Base-by-base conservation (phyloP, 352 stramenopile genomes). In the Phytophthora tentaculata region DNA sequence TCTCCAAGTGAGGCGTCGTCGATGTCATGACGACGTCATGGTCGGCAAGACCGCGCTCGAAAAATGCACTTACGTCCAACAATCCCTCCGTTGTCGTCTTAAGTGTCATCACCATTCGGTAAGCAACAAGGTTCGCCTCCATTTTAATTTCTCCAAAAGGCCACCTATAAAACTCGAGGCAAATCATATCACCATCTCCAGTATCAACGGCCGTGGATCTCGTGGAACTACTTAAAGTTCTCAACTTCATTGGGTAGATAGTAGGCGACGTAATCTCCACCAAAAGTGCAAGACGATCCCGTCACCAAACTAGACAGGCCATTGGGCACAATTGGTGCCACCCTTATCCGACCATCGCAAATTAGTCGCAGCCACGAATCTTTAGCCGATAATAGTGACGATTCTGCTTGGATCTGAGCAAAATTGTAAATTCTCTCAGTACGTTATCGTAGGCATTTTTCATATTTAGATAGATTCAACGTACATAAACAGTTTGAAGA, bases 111-210 rank as follows among this genome's bases (percentile, higher is more conserved):
- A 45, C 39, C 13, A n/a, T 20, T 45, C 39, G 39, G 17, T 22
- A 45, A 19, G 39, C 39, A 19, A 22, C 17, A 45, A 1, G 7
- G 20, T 20, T 9, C 14, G 32, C 32, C 32, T 10, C 32, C 32
- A 45, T 45, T 22, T 19, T 20, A 9, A 9, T 45, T 20, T 45
- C 39, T 45, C 17, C 7, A 3, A 49, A n/a, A 14, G 43, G 43
- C 43, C 43, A 49, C 43, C 43, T 26, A n/a, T 49, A 49, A 49
- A 49, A 49, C 43, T 49, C 43, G n/a, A 49, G 4, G n/a, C 43
- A 49, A 49, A 49, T 24, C 17, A 20, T n/a, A 13, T 7, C 13
- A 20, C 5, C 3, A 3, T 5, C 43, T 49, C 43, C 43, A 9
- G 43, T 49, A 16, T 14, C 32, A 39, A 3, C 10, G 10, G 32